Base-by-base conservation (phyloP, 352 stramenopile genomes). In the Phytophthora hibernalis region DNA sequence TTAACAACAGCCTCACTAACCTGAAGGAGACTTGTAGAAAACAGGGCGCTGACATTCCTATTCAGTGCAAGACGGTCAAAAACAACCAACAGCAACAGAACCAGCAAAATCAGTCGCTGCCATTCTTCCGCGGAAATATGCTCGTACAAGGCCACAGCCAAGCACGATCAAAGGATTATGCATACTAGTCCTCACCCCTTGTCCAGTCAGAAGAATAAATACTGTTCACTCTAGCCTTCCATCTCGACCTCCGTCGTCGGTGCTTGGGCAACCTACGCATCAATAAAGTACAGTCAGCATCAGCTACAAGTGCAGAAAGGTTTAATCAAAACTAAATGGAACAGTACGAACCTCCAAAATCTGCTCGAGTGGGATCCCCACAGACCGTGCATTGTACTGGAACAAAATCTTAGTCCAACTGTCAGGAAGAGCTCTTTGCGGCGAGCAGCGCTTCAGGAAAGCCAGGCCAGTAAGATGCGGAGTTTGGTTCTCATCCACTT, bases 351-450 rank as follows among this genome's bases (percentile, higher is more conserved):
- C 85, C 80, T 91, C 75, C 6, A 93, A 28, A 48, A 95, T 83
- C 15, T 62, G 77, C 13, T 88, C 71, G 33, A 95, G 86, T 15
- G 74, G 75, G n/a, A 93, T 45, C 5, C 85, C 83, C 24, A 80
- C 79, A 6, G 70, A 82, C 10, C 80, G 77, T n/a, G 83, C 83
- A 21, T 89, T 85, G 54, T 80, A 88, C 62, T 95, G 87, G 60
- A 95, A 95, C 42, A 92, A 59, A 65, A 95, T 91, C 60, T 96
- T 96, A 21, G 89, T 96, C 89, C 89, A 96, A 65, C 89, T 96
- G 53, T 96, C 89, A 1, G 89, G 80, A 21, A 96, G 76, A 3
- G 87, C 89, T 22, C 89, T 82, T 52, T 96, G 87, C 13, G 87
- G 80, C 13, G 89, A 96, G 47, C 87, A 96, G 13, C 87, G 80